Conservation (phyloP, 805 yeast genomes). For the Saccharomyces mikatae region DNA sequence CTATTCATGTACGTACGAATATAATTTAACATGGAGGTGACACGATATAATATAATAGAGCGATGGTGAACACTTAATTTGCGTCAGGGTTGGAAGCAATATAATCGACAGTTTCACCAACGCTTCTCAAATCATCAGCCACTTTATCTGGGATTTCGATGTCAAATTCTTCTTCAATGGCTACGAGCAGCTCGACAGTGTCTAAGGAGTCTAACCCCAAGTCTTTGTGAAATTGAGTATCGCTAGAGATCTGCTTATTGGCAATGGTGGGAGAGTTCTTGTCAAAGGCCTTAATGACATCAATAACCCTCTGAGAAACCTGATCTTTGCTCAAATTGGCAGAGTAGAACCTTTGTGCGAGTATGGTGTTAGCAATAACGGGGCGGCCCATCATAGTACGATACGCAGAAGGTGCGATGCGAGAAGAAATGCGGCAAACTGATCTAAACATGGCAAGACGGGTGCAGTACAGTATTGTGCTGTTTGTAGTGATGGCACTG, state of each 20-base stretch:
- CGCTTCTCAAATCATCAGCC: conserved; percentile 88
- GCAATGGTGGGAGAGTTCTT: conserved; percentile 33
- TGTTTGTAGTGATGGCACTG: not conserved
- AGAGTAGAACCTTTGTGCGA: conserved; percentile 35
- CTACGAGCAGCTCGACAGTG: conserved; percentile 91
- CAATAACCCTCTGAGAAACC: conserved; percentile 72
- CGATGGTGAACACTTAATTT: conserved; percentile 13
- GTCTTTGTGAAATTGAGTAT: conserved; percentile 46
- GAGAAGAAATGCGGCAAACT: not conserved
- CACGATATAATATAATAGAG: not conserved
- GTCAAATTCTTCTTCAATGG: conserved; percentile 88
- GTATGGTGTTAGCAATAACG: not conserved
- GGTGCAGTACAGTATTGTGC: not conserved
- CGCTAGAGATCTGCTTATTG: conserved; percentile 19
- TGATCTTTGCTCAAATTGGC: conserved; percentile 61
- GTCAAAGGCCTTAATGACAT: conserved; percentile 62
- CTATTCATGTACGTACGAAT: not conserved
- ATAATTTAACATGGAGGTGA: not conserved
- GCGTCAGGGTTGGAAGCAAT: conserved; percentile 59
- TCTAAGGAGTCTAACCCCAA: conserved; percentile 77
- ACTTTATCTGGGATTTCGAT: conserved; percentile 82
- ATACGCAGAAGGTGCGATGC: not conserved
- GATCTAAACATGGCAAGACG: not conserved
- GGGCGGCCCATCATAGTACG: not conserved
- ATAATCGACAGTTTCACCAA: conserved; percentile 87